Conservation (phyloP, 1,139 yeast genomes). For the Eremothecium cymbalariae region DNA sequence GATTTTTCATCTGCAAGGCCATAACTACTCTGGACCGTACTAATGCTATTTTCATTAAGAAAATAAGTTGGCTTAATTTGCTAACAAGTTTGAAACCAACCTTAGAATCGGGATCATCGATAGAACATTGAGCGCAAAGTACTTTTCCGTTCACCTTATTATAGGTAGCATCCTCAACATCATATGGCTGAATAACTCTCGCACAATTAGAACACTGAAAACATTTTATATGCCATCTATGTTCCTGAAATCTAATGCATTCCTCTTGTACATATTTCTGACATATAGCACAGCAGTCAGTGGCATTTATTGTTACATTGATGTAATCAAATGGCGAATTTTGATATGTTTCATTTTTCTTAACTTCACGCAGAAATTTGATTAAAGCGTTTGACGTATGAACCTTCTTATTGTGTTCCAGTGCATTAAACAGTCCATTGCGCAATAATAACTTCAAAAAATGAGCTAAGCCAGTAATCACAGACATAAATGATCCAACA, state of each 20-base stretch:
- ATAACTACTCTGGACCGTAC: slow-evolving; percentile 69
- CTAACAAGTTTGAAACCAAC: slow-evolving; percentile 59
- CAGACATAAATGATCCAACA: slow-evolving; percentile 63
- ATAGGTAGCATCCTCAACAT: slow-evolving; percentile 40
- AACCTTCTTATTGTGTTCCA: slow-evolving; percentile 53
- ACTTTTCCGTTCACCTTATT: slow-evolving; percentile 36
- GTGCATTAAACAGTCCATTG: slow-evolving; percentile 67
- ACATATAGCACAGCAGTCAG: slow-evolving; percentile 72
- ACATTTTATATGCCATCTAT: slow-evolving; percentile 79
- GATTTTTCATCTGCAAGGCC: slow-evolving; percentile 36
- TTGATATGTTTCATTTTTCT: slow-evolving; percentile 39
- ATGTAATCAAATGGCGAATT: slow-evolving; percentile 38
- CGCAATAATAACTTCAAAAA: slow-evolving; percentile 79
- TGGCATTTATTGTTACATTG: slow-evolving; percentile 54
- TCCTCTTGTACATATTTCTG: slow-evolving; percentile 72
- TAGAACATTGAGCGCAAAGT: slow-evolving; percentile 52
- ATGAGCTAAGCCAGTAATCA: slow-evolving; percentile 90
- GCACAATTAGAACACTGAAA: slow-evolving; percentile 53
- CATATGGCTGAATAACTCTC: slow-evolving; percentile 34
- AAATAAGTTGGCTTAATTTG: slow-evolving; percentile 64
- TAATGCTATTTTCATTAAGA: slow-evolving; percentile 73
- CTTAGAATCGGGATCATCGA: slow-evolving; percentile 40
- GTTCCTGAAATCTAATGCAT: slow-evolving; percentile 54
- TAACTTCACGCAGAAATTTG: slow-evolving; percentile 47
- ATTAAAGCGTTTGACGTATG: slow-evolving; percentile 58